phyloP scores from a whole-genome alignment of 2,329 filamentous ascomycete species.

The Ampelomyces quisqualis region DNA sequence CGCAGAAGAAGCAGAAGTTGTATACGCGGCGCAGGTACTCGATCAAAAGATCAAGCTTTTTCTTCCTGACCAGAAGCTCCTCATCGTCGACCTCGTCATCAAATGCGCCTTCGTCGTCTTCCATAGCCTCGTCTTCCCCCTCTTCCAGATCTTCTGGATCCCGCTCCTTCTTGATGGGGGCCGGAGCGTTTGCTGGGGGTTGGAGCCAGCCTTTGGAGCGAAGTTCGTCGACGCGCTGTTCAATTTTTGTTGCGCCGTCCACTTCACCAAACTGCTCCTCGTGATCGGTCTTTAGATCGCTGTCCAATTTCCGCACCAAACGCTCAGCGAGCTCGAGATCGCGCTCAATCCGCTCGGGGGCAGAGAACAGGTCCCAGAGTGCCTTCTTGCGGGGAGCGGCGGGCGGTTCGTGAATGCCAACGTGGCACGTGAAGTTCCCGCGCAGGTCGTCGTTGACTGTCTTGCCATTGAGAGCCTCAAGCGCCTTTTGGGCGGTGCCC shows the following conservation, averaged over 20 bases:
- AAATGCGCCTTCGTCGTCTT: constrained; percentile 65
- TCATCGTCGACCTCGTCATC: constrained; percentile 88
- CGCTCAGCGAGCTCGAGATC: constrained; percentile 82
- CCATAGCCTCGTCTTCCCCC: constrained; percentile 62
- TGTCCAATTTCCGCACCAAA: constrained; percentile 80
- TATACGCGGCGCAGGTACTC: constrained; percentile 96
- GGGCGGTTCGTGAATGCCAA: constrained; percentile 91
- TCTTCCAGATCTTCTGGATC: constrained; percentile 68
- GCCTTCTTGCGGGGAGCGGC: constrained; percentile 88
- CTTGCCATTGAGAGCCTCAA: constrained; percentile 95
- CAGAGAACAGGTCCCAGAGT: constrained; percentile 93
- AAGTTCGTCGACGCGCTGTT: constrained; percentile 82
- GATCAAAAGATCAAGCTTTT: constrained; percentile 91
- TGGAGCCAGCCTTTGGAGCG: constrained; percentile 75
- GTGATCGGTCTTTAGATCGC: constrained; percentile 74
- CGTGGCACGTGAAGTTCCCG: constrained; percentile 96
- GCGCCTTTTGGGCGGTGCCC: constrained; percentile 74
- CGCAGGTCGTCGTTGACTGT: constrained; percentile 92
- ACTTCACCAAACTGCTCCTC: constrained; percentile 31
- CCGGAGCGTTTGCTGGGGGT: constrained; percentile 57
- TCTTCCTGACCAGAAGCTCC: constrained; percentile 88
- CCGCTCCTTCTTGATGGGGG: constrained; percentile 61
- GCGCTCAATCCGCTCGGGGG: constrained; percentile 88
- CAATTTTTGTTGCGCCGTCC: constrained; percentile 76
- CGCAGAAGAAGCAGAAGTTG: constrained; percentile 99